Base-by-base conservation (phyloP, 2,329 filamentous ascomycete genomes). In the Aspergillus ochraceus region DNA sequence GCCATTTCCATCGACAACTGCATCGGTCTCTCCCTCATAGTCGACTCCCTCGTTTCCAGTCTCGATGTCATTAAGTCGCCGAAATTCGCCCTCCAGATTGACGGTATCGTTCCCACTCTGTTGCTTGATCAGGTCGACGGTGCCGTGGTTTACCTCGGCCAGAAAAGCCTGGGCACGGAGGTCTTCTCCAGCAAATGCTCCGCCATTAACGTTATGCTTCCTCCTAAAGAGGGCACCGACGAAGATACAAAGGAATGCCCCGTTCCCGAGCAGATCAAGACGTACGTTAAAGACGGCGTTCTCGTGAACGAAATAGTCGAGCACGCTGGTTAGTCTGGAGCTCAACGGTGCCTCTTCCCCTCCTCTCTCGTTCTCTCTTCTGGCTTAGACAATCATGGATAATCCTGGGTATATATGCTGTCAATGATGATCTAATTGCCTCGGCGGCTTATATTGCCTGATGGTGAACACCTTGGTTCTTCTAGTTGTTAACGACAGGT, bases 1-100 rank as follows among this genome's bases (percentile, higher is more conserved):
- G 92, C 95, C n/a, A 90, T 99, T 63, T 94, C 92, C 5, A 85
- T 98, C 67, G 95, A 98, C 79, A 97, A 97, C 80, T 94, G 89
- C 58, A 86, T 84, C 51, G 89, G 91, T 53, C 82, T 96, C 19
- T 96, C 91, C 29, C 85, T 99, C 55, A 87, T 98, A 54, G 85
- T 98, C 56, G 94, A 98, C 69, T 91, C 88, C 1, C 87, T 98
- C 11, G 91, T 98, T 52, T 96, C 91, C 52, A 92, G 90, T 32
- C 87, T 99, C 58, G 95, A 99, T 71, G 90, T 96, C 24, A 95
- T 99, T 82, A 98, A 98, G 80, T 94, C 90, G 52, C 86, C 90
- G 68, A 96, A 95, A 76, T 97, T 99, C 74, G 93, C 92, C 14
- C 82, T 98, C n/a, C 92, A 97, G 77, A 90, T 99, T 55, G 80